Conservation (phyloP, 1,284 basidiomycete genomes). For the Tilletiaria anomala region DNA sequence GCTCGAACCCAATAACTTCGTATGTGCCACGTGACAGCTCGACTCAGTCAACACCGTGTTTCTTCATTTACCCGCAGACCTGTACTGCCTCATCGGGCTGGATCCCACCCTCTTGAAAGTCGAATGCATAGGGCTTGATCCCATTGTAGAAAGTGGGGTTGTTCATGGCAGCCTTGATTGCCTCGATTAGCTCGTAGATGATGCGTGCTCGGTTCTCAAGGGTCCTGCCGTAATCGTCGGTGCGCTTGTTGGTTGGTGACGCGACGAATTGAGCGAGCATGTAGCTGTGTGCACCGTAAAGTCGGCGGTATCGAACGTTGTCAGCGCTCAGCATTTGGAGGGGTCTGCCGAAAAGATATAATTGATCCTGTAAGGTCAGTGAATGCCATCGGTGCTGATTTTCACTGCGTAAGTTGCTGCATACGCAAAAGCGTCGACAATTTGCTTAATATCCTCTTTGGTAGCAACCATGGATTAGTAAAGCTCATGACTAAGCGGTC, state of each 20-base stretch:
- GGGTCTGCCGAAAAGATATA: conserved; percentile 33
- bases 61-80: conserved; percentile 6
- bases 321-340: not conserved
- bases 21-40: conserved; percentile 12
- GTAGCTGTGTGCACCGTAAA: conserved; percentile 38
- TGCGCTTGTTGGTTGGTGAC: conserved; percentile 40
- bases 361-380: too few relatives aligned
- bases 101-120: conserved; percentile 13
- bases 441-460: not conserved
- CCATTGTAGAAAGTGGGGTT: conserved; percentile 42
- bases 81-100: conserved; percentile 4
- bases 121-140: conserved; percentile 45
- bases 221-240: conserved; percentile 41
- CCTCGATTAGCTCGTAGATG: conserved; percentile 39
- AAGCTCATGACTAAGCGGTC: conserved; percentile 20
- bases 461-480: not conserved
- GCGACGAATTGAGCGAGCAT: conserved; percentile 33
- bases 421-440: conserved; percentile 39
- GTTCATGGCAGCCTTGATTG: conserved; percentile 40
- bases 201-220: conserved; percentile 43
- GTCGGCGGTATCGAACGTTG: not conserved
- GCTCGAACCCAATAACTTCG: conserved; percentile 2
- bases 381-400: conserved; percentile 40
- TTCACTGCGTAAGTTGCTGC: conserved; percentile 39
- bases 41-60: conserved; percentile 8